Conservation (phyloP, 345 rosid species). For the Eucalyptus cladocalyx region DNA sequence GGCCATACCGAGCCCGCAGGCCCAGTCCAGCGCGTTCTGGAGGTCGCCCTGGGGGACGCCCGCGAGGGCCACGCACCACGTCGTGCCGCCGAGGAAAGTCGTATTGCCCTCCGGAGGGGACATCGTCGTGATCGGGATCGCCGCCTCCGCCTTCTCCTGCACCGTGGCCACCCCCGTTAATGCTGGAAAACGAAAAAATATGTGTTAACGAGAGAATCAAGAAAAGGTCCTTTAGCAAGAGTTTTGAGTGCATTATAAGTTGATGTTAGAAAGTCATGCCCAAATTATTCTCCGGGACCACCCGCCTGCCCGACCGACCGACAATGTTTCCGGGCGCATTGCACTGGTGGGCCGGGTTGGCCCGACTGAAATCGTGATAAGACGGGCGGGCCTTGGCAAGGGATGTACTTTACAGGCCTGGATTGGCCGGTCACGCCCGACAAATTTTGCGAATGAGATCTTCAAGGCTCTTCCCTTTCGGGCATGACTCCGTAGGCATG, state of each 20-base stretch:
- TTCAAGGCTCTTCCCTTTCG: neutral
- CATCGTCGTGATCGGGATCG: conserved; percentile 15
- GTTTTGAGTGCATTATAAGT: neutral
- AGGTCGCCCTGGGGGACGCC: conserved; percentile 64
- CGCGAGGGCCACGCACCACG: conserved; percentile 76
- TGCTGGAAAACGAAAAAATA: neutral
- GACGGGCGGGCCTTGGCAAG: neutral
- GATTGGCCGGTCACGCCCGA: neutral
- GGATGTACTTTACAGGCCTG: neutral
- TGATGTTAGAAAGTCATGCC: neutral
- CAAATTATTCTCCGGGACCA: neutral
- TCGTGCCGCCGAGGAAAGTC: conserved; percentile 61
- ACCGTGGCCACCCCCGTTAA: neutral
- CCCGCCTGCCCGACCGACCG: neutral
- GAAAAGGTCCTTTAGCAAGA: neutral
- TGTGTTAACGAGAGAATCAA: neutral
- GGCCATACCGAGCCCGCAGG: conserved; percentile 80
- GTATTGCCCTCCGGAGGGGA: conserved; percentile 88
- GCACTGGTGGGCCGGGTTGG: neutral
- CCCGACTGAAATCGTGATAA: neutral
- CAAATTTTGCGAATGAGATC: neutral
- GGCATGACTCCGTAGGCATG: neutral
- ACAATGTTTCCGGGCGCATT: neutral
- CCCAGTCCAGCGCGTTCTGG: conserved; percentile 93
- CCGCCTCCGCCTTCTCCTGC: conserved; percentile 35